Conservation (phyloP, 2,329 filamentous ascomycete species). For the Sarocladium kiliense region DNA sequence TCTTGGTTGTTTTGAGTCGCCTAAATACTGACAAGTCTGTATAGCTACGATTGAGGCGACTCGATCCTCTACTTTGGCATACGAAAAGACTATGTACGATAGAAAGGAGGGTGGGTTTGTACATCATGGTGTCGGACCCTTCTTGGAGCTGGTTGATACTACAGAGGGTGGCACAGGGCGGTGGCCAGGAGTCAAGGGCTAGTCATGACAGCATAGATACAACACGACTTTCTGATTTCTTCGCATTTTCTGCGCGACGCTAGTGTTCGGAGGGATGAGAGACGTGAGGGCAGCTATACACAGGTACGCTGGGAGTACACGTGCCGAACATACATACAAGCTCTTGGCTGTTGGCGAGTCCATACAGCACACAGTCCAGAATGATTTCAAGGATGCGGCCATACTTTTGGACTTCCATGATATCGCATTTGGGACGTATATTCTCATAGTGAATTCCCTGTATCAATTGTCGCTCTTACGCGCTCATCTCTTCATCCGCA, state of each 20-base stretch:
- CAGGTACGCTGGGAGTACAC: too few relatives aligned
- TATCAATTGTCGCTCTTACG: too few relatives aligned
- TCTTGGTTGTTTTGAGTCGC: background rate
- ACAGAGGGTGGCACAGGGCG: background rate
- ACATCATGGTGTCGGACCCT: background rate
- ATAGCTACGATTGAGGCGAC: slow-evolving; percentile 10
- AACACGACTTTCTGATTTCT: slow-evolving; percentile 4
- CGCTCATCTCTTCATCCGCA: too few relatives aligned
- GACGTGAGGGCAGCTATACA: too few relatives aligned
- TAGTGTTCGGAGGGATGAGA: too few relatives aligned
- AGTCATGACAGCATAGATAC: slow-evolving; percentile 2
- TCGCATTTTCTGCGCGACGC: background rate
- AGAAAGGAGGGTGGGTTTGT: background rate
- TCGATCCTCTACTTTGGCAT: background rate
- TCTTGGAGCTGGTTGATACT: background rate
- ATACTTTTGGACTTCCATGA: too few relatives aligned
- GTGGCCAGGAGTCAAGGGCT: slow-evolving; percentile 2
- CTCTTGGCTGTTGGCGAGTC: too few relatives aligned
- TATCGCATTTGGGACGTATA: too few relatives aligned
- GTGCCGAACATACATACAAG: background rate
- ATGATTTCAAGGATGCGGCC: too few relatives aligned
- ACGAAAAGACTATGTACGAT: background rate
- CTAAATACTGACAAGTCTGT: background rate
- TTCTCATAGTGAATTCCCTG: too few relatives aligned
- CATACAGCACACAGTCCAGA: too few relatives aligned